These are phyloP conservation scores for Apium graveolens DNA, from an alignment of 129 eudicot species.

Conservation along the genomic window DNA sequence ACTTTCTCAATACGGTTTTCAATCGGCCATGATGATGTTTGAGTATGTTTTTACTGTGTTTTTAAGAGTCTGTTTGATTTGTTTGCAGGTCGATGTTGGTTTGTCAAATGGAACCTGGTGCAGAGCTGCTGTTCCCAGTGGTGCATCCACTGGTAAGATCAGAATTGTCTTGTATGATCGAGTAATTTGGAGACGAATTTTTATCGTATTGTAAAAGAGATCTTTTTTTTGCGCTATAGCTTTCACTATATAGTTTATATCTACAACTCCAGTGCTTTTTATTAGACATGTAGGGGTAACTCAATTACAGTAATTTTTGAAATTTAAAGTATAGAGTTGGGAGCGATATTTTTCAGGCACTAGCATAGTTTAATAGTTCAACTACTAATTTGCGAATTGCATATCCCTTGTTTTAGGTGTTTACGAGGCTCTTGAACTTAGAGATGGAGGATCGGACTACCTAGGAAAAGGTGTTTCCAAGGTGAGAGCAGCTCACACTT, in stretches of 20 bases:
- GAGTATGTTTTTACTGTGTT: not conserved
- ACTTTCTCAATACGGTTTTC: not conserved
- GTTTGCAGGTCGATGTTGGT: conserved; percentile 61
- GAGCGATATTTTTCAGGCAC: not conserved
- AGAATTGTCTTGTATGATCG: not conserved
- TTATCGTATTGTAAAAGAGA: not conserved
- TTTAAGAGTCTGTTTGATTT: not conserved
- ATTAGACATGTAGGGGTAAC: too few relatives aligned
- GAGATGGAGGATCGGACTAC: conserved; percentile 96
- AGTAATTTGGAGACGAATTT: not conserved
- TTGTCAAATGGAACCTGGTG: conserved; percentile 51
- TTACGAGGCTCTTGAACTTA: conserved; percentile 90
- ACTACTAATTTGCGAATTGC: not conserved
- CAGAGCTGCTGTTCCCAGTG: conserved; percentile 99
- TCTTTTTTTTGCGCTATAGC: too few relatives aligned
- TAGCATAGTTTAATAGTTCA: not conserved
- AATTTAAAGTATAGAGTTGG: not conserved
- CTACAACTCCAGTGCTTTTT: not conserved
- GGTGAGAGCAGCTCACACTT: conserved; percentile 21
- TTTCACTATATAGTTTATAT: not conserved
- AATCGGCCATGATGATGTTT: not conserved
- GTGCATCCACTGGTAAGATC: conserved; percentile 94
- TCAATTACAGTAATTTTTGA: too few relatives aligned
- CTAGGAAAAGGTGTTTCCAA: conserved; percentile 95
- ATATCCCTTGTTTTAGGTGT: conserved; percentile 37